These are phyloP conservation scores for Penicillium sp. DNA, from an alignment of 2,329 filamentous ascomycete species.

Conservation along the genomic window DNA sequence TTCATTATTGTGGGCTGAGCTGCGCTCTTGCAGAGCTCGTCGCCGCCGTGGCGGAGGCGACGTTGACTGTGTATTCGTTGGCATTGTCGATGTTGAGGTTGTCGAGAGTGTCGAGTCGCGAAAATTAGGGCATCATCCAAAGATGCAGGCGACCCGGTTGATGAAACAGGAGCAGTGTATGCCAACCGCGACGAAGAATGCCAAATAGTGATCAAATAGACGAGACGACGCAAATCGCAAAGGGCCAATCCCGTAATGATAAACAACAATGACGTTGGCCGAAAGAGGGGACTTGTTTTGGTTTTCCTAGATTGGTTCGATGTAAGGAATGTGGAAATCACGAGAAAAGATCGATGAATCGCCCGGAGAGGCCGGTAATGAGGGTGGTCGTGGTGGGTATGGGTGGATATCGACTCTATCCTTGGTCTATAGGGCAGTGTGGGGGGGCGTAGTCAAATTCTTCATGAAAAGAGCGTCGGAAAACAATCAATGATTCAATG, in stretches of 20 bases:
- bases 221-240: background rate
- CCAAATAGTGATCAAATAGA: background rate
- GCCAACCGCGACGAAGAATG: slow-evolving; percentile 5
- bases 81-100: slow-evolving; percentile 29
- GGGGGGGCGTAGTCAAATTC: slow-evolving; percentile 14
- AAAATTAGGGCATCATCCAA: slow-evolving; percentile 36
- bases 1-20: slow-evolving; percentile 51
- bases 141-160: background rate
- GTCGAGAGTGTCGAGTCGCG: slow-evolving; percentile 21
- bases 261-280: slow-evolving; percentile 14
- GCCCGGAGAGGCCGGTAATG: background rate
- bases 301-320: slow-evolving; percentile 32
- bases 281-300: slow-evolving; percentile 20
- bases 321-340: slow-evolving; percentile 33
- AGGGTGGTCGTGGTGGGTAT: background rate
- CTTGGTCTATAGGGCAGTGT: slow-evolving; percentile 6
- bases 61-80: slow-evolving; percentile 34
- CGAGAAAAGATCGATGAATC: background rate
- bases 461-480: slow-evolving; percentile 7
- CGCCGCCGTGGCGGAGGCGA: slow-evolving; percentile 42
- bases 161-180: background rate
- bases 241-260: slow-evolving; percentile 4
- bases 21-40: slow-evolving; percentile 52
- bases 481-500: slow-evolving; percentile 22
- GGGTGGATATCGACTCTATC: slow-evolving; percentile 13